A percentile compares a stretch with the other conserved stretches of the same genome.
Evolutionary conservation across 192 early-diverging fungal genomes (phyloP).

Genomic region (Mortierella hygrophila): DNA sequence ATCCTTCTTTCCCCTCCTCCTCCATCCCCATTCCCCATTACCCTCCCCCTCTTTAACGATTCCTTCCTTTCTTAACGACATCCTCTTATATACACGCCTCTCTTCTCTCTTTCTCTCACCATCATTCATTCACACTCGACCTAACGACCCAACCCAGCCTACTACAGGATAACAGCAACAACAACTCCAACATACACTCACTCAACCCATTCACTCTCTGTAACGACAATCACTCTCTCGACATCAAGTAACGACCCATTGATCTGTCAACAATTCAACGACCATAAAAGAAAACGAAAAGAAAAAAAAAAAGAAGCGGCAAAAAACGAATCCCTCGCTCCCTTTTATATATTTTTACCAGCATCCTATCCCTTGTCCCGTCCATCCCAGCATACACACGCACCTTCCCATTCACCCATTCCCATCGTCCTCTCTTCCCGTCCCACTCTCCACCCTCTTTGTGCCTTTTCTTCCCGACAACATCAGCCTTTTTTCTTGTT

Average conservation of each 20-base stretch:
- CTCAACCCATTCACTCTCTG: background rate
- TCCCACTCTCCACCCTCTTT: background rate
- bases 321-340: background rate
- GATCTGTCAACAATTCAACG: slow-evolving; percentile 3
- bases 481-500: no score
- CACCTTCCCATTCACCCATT: background rate
- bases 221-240: slow-evolving; percentile 6
- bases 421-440: slow-evolving; percentile 8
- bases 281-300: background rate
- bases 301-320: background rate
- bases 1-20: background rate
- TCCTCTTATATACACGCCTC: background rate
- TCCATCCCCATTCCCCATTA: background rate
- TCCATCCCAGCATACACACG: background rate
- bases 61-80: slow-evolving; percentile 10
- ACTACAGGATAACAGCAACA: slow-evolving; percentile 1
- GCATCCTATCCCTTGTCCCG: background rate
- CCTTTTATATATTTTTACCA: slow-evolving; percentile 27
- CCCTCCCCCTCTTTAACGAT: slow-evolving; percentile 10
- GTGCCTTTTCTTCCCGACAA: background rate
- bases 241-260: background rate
- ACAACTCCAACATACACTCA: background rate
- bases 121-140: background rate
- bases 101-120: background rate
- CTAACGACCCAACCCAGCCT: slow-evolving; percentile 22